Base-by-base conservation (phyloP, 2,329 filamentous ascomycete genomes). In the Nakataea oryzae region DNA sequence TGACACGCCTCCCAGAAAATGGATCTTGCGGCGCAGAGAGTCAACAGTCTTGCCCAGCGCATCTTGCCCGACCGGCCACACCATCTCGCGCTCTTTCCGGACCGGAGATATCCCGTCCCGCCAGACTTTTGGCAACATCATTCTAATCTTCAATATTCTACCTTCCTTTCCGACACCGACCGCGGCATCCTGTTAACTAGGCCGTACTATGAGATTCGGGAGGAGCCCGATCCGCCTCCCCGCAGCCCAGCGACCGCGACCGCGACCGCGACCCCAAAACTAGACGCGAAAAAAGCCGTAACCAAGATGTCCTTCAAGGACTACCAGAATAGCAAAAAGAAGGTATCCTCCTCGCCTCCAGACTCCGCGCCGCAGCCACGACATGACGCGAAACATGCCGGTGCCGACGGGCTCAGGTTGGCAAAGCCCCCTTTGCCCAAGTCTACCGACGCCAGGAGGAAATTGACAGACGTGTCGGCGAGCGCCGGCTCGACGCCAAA, bases 171-270 rank as follows among this genome's bases (percentile, higher is more conserved):
- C 64, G 81, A 84, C 67, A 81, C 79, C 63, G 81, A 85, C 66
- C 82, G 83, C 68, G 83, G 83, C 64, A 73, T 84, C 56, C 77
- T 86, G 65, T 71, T 83, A 63, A 85, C 83, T 26, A 76, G 82
- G 64, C 76, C 82, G 57, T 81, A 82, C 68, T 84, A 82, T 73
- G 79, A 84, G 62, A 82, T 85, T 70, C 77, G 79, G 69, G 79
- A 83, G 67, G 80, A 83, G 64, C 74, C 77, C 27, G 74, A 54
- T 14, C 4, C 29, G 13, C 54, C 27, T 27, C 24, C 59, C 26
- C 17, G 54, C 50, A 60, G 34, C 26, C 26, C 57, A 26, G 30
- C 56, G 27, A 34, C 67, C 63, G n/a, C 64, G 64, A 56, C 70
- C 61, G 30, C 56, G 27, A 34, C 67, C 63, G n/a, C 64, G 64